These are phyloP conservation scores for Musa balbisiana DNA, from an alignment of 202 grass and related monocot species.

Conservation along the genomic window DNA sequence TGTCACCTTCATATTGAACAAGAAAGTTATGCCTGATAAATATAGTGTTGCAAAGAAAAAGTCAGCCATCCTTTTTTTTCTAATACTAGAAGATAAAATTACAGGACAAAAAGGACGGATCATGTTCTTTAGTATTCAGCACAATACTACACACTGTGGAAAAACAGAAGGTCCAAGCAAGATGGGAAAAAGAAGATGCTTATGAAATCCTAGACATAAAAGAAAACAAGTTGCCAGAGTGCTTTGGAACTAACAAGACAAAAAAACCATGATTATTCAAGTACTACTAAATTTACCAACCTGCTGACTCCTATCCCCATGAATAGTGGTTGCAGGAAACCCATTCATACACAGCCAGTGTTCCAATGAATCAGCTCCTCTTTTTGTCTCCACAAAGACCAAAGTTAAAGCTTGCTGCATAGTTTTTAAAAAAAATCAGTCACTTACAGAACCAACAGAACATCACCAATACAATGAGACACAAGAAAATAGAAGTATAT, in stretches of 20 bases:
- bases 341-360: conserved; percentile 59
- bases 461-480: background rate
- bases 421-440: conserved; percentile 1
- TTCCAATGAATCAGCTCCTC: conserved; percentile 70
- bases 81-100: no score
- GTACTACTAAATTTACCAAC: conserved; percentile 12
- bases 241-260: background rate
- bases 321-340: conserved; percentile 83
- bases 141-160: no score
- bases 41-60: no score
- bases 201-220: background rate
- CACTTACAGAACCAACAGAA: background rate
- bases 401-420: conserved; percentile 59
- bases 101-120: no score
- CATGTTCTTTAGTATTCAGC: no score
- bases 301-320: conserved; percentile 80
- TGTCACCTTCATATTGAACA: no score
- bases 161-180: background rate
- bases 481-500: background rate
- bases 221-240: background rate
- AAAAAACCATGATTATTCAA: background rate
- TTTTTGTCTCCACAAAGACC: conserved; percentile 81
- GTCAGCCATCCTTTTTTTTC: no score
- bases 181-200: background rate
- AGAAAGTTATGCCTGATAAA: no score